A percentile compares a stretch with the other conserved stretches of the same genome.
These are phyloP conservation scores for Emmonsia crescens DNA, from an alignment of 2,329 filamentous ascomycete genomes.

Conservation along the genomic window DNA sequence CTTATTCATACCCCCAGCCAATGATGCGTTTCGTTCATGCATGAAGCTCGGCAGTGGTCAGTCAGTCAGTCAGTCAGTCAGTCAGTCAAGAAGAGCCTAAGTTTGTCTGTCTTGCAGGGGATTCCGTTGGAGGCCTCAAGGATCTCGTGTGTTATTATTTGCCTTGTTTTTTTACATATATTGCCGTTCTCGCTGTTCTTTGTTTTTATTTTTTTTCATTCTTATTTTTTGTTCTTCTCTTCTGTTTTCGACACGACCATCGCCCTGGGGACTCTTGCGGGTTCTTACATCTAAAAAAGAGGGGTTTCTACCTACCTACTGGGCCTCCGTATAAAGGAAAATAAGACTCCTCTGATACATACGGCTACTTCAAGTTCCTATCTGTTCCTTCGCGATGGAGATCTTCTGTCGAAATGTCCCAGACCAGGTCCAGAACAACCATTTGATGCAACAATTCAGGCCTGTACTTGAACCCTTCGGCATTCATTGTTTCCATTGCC, in stretches of 20 bases:
- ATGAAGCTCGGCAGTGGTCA: not conserved
- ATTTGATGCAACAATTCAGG: constrained; percentile 15
- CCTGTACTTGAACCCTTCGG: constrained; percentile 14
- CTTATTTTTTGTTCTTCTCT: not conserved
- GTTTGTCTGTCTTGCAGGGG: not conserved
- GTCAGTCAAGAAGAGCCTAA: not conserved
- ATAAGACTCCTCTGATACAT: not conserved
- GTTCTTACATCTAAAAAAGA: too few species aligned
- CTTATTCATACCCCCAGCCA: not conserved
- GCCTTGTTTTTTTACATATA: not conserved
- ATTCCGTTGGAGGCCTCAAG: not conserved
- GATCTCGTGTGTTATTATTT: not conserved
- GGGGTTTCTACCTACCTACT: not conserved
- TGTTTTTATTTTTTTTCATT: not conserved
- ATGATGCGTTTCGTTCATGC: not conserved
- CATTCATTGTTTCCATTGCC: constrained; percentile 16
- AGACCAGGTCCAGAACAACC: constrained; percentile 13
- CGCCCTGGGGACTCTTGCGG: too few species aligned
- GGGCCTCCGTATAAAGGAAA: too few species aligned
- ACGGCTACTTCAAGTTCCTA: too few species aligned
- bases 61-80: too few species aligned
- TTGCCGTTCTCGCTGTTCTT: not conserved
- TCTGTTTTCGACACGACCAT: not conserved
- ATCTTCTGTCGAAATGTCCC: constrained; percentile 20
- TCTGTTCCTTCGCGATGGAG: constrained; percentile 13